A percentile compares a stretch with the other conserved stretches of the same genome.
Conservation (phyloP, 257 asterid genomes). For the Solanum paucissectum region DNA sequence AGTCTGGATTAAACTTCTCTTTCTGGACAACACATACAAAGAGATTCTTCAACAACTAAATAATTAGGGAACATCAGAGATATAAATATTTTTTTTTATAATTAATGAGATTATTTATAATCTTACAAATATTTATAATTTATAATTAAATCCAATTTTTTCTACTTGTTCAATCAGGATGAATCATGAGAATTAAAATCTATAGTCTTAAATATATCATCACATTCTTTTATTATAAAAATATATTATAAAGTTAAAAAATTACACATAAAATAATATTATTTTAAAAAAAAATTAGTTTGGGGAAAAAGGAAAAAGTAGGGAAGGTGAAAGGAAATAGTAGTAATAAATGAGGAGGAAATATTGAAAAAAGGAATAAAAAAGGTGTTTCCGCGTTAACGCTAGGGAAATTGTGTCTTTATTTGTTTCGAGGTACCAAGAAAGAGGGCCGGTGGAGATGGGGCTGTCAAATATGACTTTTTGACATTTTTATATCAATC, state of each 20-base stretch:
- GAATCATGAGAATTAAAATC: not conserved
- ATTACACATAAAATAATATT: not conserved
- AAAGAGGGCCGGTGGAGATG: not conserved
- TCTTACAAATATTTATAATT: not conserved
- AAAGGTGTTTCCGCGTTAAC: not conserved
- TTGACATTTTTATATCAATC: not conserved
- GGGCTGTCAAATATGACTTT: not conserved
- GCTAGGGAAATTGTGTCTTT: not conserved
- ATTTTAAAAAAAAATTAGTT: not conserved
- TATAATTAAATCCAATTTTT: not conserved
- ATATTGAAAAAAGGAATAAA: not conserved
- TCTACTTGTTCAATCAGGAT: not conserved
- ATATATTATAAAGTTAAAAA: not conserved
- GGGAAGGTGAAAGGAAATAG: slow-evolving; percentile 9
- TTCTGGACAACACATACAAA: too few relatives aligned
- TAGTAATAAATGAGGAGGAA: not conserved
- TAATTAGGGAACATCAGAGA: too few relatives aligned
- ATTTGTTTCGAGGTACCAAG: not conserved
- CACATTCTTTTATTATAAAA: not conserved
- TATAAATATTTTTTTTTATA: too few relatives aligned
- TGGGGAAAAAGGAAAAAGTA: not conserved
- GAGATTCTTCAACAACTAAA: too few relatives aligned
- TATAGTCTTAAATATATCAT: not conserved
- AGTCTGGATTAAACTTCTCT: too few relatives aligned
- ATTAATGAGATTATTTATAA: not conserved